Evolutionary conservation across 148 eudicot species (phyloP), one percentile per base, ranked within the genome.

Genomic region (Dianthus caryophyllus): DNA sequence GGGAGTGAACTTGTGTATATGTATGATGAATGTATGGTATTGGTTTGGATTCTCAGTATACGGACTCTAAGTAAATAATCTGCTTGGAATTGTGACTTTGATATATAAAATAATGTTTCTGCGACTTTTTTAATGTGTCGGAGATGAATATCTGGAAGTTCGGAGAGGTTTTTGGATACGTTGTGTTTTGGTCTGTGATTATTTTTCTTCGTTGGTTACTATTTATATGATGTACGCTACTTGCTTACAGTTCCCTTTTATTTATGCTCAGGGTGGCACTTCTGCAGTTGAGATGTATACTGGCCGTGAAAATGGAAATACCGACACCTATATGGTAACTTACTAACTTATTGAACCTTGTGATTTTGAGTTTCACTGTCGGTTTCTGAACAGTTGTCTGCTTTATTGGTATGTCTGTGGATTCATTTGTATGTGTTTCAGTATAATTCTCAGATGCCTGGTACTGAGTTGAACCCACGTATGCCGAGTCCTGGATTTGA

Each of bases 291-390:
- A 76, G 38, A 76, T 83, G 76, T 82, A 84, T 66, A 36, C 70
- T 52, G 44, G 76, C 73, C 79, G 82, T 68, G 82, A 75, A 27
- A 77, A 75, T 74, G 89, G 83, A 79, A 76, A 62, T 78, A 74
- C 80, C 20, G 90, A 79, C 31, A 68, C 74, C 33, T 86, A 77
- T 68, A 46, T 84, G 84, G 88, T 84, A 75, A 75, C 50, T 49
- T 48, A 51, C 41, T n/a, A n/a, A n/a, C n/a, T n/a, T n/a, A n/a
- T 36, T 26, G 24, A 12, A 64, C 26, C 48, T 22, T 5, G n/a
- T 61, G 63, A 44, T 68, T n/a, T n/a, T n/a, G n/a, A n/a, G n/a
- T n/a, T n/a, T n/a, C n/a, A n/a, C n/a, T 33, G 7, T 33, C 38
- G 4, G 38, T 27, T 58, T 22, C 5, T 30, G 38, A 50, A 26